These are phyloP conservation scores for Geosmithia flava DNA, from an alignment of 2,329 filamentous ascomycete genomes.

Conservation along the genomic window DNA sequence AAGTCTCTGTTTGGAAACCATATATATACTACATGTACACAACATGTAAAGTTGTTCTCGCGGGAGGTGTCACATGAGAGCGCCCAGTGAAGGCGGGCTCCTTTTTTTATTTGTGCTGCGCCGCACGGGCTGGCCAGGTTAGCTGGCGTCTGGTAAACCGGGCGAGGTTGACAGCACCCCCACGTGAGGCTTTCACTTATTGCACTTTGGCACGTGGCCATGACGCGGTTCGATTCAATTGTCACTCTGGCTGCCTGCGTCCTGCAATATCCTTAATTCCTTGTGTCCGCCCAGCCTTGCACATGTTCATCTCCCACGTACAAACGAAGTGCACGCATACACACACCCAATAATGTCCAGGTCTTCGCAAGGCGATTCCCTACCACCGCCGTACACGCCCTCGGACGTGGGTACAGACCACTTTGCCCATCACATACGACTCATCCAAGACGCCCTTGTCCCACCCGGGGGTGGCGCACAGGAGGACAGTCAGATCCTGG, in stretches of 20 bases:
- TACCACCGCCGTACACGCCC: conserved; percentile 1
- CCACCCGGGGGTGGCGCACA: not conserved
- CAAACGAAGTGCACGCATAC: not conserved
- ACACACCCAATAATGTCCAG: not conserved
- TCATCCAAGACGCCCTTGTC: not conserved
- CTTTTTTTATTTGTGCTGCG: too few species aligned
- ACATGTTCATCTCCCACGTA: not conserved
- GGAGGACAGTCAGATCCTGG: conserved; percentile 2
- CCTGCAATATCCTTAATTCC: too few species aligned
- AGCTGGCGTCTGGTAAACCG: too few species aligned
- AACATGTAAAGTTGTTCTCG: too few species aligned
- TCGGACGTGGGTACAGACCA: not conserved
- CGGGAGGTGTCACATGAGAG: too few species aligned
- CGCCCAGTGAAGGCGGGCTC: too few species aligned
- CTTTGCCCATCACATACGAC: not conserved
- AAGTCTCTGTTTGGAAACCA: too few species aligned
- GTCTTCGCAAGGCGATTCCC: not conserved
- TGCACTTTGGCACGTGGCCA: not conserved
- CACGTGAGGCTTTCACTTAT: not conserved
- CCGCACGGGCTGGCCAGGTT: too few species aligned
- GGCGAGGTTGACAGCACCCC: too few species aligned
- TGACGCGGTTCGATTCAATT: not conserved
- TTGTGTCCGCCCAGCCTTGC: too few species aligned
- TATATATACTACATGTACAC: too few species aligned
- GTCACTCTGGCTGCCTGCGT: too few species aligned